Conservation (phyloP, 106 monocot genomes). For the Vanilla planifolia region DNA sequence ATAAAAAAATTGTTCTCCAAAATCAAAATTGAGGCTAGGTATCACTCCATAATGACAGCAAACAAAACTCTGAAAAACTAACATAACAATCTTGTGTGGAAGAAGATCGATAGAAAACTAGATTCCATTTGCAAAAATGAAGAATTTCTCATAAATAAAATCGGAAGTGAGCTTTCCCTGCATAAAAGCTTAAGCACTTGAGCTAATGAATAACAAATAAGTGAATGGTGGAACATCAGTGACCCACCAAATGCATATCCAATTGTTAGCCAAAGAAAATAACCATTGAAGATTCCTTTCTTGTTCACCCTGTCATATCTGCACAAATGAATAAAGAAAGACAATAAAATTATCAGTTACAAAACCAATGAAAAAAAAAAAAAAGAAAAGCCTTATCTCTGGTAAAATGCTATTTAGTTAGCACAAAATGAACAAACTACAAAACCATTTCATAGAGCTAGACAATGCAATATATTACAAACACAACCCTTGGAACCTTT, state of each 20-base stretch:
- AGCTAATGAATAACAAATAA: neutral
- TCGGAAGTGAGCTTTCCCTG: too few species aligned
- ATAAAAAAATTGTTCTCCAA: too few species aligned
- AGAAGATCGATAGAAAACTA: too few species aligned
- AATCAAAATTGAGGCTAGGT: neutral
- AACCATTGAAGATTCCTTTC: constrained; percentile 53
- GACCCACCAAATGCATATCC: constrained; percentile 65
- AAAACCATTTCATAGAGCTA: too few species aligned
- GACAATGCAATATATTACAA: too few species aligned
- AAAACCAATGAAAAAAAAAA: neutral
- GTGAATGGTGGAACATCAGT: constrained; percentile 2
- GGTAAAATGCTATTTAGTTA: neutral
- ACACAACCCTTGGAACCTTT: too few species aligned
- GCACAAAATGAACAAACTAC: too few species aligned
- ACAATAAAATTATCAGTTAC: neutral
- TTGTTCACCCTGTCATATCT: constrained; percentile 67
- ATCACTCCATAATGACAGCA: neutral
- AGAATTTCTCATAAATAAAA: neutral
- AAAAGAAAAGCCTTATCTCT: too few species aligned
- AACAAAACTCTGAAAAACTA: neutral
- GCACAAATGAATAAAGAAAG: constrained; percentile 18
- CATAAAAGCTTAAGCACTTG: neutral
- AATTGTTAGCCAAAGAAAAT: constrained; percentile 70
- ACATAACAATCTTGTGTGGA: neutral
- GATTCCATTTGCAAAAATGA: neutral